Conservation (phyloP, 2,329 filamentous ascomycete species). For the Arachnomyces sp. region DNA sequence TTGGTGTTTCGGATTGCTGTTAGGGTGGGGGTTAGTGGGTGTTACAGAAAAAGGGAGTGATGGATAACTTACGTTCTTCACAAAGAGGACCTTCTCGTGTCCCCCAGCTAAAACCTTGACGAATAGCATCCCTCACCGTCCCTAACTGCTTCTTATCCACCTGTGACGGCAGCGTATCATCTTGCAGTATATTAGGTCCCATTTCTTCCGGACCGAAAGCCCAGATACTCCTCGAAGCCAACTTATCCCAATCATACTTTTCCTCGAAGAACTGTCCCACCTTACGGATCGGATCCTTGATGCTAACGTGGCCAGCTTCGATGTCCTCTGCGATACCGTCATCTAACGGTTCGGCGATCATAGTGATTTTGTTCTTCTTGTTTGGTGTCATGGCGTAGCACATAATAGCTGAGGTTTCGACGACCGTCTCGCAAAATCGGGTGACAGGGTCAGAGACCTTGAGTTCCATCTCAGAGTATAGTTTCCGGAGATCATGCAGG, state of each 20-base stretch:
- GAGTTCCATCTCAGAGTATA: constrained; percentile 99
- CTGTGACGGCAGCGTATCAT: constrained; percentile 89
- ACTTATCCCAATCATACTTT: constrained; percentile 91
- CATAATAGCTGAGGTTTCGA: constrained; percentile 94
- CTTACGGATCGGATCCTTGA: constrained; percentile 84
- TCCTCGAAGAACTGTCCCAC: constrained; percentile 97
- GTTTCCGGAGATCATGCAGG: constrained; percentile 77
- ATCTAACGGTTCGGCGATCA: constrained; percentile 93
- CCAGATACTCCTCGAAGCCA: constrained; percentile 94
- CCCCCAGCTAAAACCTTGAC: constrained; percentile 95
- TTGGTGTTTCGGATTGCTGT: constrained; percentile 92
- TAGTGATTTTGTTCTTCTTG: constrained; percentile 98
- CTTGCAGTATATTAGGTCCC: constrained; percentile 90
- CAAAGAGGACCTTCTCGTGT: constrained; percentile 90
- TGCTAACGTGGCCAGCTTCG: constrained; percentile 79
- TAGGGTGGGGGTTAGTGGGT: constrained; percentile 15
- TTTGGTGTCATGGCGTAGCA: constrained; percentile 97
- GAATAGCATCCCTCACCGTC: constrained; percentile 82
- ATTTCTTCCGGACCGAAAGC: constrained; percentile 94
- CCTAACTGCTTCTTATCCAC: constrained; percentile 87
- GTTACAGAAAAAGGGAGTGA: constrained; percentile 12
- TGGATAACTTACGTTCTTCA: constrained; percentile 75
- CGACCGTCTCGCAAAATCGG: constrained; percentile 93
- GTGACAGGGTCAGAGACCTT: constrained; percentile 98
- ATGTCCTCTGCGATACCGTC: constrained; percentile 93